Conservation (phyloP, 371 early-diverging fungal species). For the Blakeslea trispora region DNA sequence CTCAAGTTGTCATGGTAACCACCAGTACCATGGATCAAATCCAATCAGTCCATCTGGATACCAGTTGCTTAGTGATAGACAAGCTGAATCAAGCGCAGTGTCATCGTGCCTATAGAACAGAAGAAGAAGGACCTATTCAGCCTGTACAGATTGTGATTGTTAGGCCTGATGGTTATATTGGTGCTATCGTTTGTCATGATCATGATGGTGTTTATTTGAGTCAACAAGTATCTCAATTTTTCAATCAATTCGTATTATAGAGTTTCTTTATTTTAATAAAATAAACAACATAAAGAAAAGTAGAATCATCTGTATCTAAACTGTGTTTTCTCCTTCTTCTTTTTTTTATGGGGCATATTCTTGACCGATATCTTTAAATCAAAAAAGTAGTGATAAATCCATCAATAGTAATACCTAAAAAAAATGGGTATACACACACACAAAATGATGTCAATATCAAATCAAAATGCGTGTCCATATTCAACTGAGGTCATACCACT, state of each 20-base stretch:
- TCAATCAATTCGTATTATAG: background rate
- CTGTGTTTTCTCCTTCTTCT: too few relatives aligned
- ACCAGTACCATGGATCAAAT: constrained; percentile 36
- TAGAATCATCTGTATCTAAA: too few relatives aligned
- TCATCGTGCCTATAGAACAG: constrained; percentile 33
- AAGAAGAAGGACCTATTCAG: constrained; percentile 4
- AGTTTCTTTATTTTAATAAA: too few relatives aligned
- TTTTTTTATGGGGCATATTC: too few relatives aligned
- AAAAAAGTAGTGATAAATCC: too few relatives aligned
- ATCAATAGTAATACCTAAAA: too few relatives aligned
- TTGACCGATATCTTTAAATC: too few relatives aligned
- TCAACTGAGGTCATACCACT: too few relatives aligned
- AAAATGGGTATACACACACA: too few relatives aligned
- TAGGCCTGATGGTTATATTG: constrained; percentile 48
- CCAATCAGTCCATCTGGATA: constrained; percentile 12
- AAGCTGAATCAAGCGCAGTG: constrained; percentile 48
- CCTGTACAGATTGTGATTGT: constrained; percentile 26
- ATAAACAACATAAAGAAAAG: too few relatives aligned
- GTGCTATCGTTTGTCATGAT: constrained; percentile 23
- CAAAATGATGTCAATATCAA: too few relatives aligned
- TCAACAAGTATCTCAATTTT: constrained; percentile 18
- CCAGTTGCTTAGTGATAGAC: constrained; percentile 36
- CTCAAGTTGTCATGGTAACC: constrained; percentile 25
- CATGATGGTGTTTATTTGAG: constrained; percentile 12
- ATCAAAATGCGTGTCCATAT: too few relatives aligned